phyloP scores from a whole-genome alignment of 306 rosid species.

The Rosa persica region DNA sequence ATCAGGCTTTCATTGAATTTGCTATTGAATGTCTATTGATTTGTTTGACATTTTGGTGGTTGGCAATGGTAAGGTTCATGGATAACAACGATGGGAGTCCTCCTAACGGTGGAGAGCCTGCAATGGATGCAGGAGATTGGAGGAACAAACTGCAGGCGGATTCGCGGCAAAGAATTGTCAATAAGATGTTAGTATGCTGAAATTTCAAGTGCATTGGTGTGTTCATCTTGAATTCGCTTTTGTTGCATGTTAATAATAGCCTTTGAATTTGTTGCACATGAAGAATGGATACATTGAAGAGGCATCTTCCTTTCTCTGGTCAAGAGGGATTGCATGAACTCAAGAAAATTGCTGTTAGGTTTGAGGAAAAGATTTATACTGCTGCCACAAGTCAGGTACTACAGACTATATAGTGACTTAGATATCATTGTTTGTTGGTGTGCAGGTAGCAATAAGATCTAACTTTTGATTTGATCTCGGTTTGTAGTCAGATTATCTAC shows the following conservation, averaged over 20 bases:
- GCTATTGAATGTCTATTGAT: neutral
- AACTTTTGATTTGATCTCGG: neutral
- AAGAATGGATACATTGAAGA: slow-evolving; percentile 70
- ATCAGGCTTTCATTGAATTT: neutral
- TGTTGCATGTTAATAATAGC: neutral
- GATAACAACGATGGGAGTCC: slow-evolving; percentile 25
- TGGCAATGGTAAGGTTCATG: slow-evolving; percentile 8
- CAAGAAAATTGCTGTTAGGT: slow-evolving; percentile 59
- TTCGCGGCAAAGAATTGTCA: slow-evolving; percentile 45
- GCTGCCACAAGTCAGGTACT: slow-evolving; percentile 70
- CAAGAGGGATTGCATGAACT: slow-evolving; percentile 61
- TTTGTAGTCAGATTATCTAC: slow-evolving; percentile 37
- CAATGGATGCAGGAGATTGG: slow-evolving; percentile 45
- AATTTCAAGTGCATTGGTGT: neutral
- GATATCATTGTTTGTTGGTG: neutral
- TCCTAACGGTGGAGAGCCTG: slow-evolving; percentile 22
- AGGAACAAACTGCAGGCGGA: slow-evolving; percentile 41
- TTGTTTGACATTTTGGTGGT: neutral
- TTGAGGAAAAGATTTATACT: slow-evolving; percentile 71
- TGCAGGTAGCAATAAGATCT: neutral
- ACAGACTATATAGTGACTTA: neutral
- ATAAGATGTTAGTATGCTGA: slow-evolving; percentile 41
- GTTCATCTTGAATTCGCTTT: neutral
- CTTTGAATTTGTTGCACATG: neutral
- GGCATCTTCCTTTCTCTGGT: slow-evolving; percentile 57